phyloP scores from a whole-genome alignment of 371 early-diverging fungal species.

The Dichotomocladium elegans region DNA sequence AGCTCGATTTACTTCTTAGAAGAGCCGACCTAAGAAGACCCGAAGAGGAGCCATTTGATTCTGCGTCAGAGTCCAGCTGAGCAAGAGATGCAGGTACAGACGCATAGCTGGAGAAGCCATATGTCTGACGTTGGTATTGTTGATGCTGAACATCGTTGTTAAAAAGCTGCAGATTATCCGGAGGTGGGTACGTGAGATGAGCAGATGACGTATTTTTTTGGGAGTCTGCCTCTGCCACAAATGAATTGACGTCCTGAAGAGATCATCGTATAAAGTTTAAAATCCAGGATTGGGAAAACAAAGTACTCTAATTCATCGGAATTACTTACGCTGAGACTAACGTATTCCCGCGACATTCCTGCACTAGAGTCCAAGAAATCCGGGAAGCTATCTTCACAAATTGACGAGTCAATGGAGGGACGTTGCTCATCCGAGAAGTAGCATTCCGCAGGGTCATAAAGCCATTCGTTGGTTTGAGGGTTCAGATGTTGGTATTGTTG shows the following conservation, averaged over 20 bases:
- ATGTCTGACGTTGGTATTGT: no score
- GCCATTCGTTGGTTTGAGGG: not conserved
- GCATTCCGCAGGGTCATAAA: conserved; percentile 17
- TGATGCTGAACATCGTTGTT: not conserved
- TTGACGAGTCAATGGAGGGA: conserved; percentile 1
- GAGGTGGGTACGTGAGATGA: conserved; percentile 16
- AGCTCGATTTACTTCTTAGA: no score
- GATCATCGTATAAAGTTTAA: not conserved
- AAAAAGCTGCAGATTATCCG: conserved; percentile 10
- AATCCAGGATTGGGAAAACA: not conserved
- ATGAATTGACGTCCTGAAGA: conserved; percentile 41
- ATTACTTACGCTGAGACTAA: conserved; percentile 35
- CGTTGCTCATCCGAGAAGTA: no score
- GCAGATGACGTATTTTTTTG: conserved; percentile 18
- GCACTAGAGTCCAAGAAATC: not conserved
- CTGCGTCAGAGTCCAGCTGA: not conserved
- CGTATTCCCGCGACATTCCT: conserved; percentile 17
- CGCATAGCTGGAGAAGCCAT: conserved; percentile 2
- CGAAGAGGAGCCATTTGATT: not conserved
- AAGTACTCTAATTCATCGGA: no score
- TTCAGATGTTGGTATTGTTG: conserved; percentile 18
- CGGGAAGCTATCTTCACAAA: not conserved
- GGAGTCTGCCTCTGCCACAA: conserved; percentile 38
- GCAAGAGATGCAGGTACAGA: conserved; percentile 1
- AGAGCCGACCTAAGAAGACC: no score